Base-by-base conservation (phyloP, 2,329 filamentous ascomycete species). In the Penicillium sp. region DNA sequence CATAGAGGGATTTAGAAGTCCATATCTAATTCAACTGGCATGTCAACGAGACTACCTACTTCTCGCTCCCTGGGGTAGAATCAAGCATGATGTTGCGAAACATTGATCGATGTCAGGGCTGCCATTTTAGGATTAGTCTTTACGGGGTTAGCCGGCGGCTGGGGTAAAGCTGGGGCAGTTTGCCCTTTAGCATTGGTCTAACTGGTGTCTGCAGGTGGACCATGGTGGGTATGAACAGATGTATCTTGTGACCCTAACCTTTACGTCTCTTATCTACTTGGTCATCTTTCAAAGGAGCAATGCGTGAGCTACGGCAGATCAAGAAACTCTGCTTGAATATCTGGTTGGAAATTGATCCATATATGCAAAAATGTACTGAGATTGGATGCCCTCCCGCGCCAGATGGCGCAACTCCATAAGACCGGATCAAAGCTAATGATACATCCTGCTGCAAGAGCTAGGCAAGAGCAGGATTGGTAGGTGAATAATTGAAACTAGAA, bases 281-380 rank as follows among this genome's bases (percentile, higher is more conserved):
- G 35, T 2, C 8, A 19, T 5, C n/a, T 19, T 10, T 39, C 4
- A 19, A 39, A 37, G 9, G 4, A 10, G 31, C 13, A 39, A 19
- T 11, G n/a, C 35, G 11, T 39, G n/a, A n/a, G n/a, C 16, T 39
- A 19, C 35, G 16, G 35, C 8, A 39, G n/a, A 10, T 39, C 35
- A 39, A 33, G 31, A 7, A 39, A 39, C 35, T 37, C 6, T 19
- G 35, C 35, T 39, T 19, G 9, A 39, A 33, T 16, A 5, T 33
- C 14, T 33, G 13, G 14, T 33, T 33, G 31, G 35, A 39, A 39
- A 39, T 39, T 19, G 35, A 19, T 39, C 35, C 35, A 14, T 25
- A n/a, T 33, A 64, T 62, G 54, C 60, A 60, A 62, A 50, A 58
- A 37, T 61, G 53, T 55, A 47, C 37, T 48, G 39, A 52, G 33